Percentiles rank a stretch among this genome's conserved stretches.
phyloP scores from a whole-genome alignment of 495 filamentous ascomycete species.

The Daldinia concentrica region DNA sequence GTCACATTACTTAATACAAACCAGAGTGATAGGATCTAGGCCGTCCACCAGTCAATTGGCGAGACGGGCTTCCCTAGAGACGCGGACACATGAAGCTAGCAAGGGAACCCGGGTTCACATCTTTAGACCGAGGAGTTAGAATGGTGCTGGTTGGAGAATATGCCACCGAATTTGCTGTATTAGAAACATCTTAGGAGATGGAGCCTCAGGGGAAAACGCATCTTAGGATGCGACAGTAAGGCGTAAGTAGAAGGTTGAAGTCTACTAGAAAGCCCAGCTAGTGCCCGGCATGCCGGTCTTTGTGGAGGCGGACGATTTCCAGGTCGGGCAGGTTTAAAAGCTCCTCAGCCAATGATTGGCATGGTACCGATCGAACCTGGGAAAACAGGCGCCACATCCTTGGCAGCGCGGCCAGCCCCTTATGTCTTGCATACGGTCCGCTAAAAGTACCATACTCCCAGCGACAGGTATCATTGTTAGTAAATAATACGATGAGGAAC shows the following conservation, averaged over 20 bases:
- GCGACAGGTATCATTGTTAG: constrained; percentile 24
- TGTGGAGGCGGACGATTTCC: constrained; percentile 16
- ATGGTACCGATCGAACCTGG: constrained; percentile 38
- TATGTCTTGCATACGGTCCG: not conserved
- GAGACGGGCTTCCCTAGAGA: not conserved
- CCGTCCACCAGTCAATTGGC: constrained; percentile 9
- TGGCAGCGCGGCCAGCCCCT: constrained; percentile 38
- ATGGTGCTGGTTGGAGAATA: constrained; percentile 28
- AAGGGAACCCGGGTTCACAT: constrained; percentile 10
- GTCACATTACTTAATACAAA: constrained; percentile 14
- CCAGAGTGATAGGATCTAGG: not conserved
- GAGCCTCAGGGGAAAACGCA: not conserved
- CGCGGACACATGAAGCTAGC: constrained; percentile 7
- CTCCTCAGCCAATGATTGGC: constrained; percentile 44
- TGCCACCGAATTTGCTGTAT: constrained; percentile 13
- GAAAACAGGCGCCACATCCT: constrained; percentile 41
- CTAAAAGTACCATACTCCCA: constrained; percentile 9
- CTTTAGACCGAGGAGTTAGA: constrained; percentile 1
- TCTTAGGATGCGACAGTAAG: constrained; percentile 15
- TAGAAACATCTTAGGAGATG: constrained; percentile 21
- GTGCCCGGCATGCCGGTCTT: not conserved
- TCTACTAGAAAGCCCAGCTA: constrained; percentile 12
- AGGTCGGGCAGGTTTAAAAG: constrained; percentile 18
- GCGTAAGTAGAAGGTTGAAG: constrained; percentile 1
- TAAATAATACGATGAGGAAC: constrained; percentile 18